Evolutionary conservation across 495 filamentous ascomycete genomes (phyloP).

Genomic region (Neurospora cerealis): DNA sequence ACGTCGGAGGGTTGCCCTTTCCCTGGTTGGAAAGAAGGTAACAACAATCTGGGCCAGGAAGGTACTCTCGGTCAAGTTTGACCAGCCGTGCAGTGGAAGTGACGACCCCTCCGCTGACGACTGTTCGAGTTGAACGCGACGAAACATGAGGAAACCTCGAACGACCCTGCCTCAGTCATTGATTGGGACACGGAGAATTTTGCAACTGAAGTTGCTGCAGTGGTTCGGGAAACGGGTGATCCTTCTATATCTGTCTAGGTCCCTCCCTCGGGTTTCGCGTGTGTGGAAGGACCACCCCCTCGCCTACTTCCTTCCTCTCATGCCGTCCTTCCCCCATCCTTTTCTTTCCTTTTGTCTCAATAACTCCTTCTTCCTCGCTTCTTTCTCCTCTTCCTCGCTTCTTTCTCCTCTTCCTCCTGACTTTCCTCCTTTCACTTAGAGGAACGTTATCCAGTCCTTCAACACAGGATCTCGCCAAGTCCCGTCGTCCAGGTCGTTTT

Average conservation of each 20-base stretch:
- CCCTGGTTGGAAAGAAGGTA: not conserved
- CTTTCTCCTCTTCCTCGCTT: not conserved
- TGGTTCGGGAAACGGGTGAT: slow-evolving; percentile 1
- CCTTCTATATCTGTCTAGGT: slow-evolving; percentile 20
- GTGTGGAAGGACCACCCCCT: not conserved
- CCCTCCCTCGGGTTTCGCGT: not conserved
- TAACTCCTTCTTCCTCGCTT: slow-evolving; percentile 4
- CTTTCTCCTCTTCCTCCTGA: not conserved
- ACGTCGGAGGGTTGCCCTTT: not conserved
- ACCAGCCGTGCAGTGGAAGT: not conserved
- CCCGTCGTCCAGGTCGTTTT: not conserved
- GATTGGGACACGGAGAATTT: slow-evolving; percentile 5
- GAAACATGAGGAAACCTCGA: not conserved
- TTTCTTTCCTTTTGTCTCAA: not conserved
- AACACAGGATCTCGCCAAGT: not conserved
- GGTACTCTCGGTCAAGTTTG: not conserved
- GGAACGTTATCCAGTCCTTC: not conserved
- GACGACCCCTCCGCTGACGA: not conserved
- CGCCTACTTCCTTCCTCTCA: not conserved
- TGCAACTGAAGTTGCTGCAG: not conserved
- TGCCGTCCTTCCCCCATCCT: not conserved
- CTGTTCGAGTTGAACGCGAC: not conserved
- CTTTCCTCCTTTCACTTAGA: not conserved
- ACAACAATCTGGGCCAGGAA: not conserved
- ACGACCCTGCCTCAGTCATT: not conserved